These are phyloP conservation scores for Nakazawaea ernobii DNA, from an alignment of 805 yeast genomes.

Conservation along the genomic window DNA sequence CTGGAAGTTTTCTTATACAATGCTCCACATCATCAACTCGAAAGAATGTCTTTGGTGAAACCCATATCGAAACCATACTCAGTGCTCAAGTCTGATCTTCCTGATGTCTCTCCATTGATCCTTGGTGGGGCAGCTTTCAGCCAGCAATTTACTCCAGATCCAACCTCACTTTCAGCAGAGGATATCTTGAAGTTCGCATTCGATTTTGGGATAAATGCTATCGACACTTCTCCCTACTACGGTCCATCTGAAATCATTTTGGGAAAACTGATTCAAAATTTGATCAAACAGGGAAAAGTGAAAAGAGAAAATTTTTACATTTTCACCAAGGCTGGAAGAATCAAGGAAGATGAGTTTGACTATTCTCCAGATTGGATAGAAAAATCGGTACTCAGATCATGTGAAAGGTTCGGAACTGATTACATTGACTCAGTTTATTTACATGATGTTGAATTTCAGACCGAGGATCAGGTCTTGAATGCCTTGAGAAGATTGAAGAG, in stretches of 20 bases:
- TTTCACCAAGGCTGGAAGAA: constrained; percentile 84
- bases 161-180: constrained; percentile 49
- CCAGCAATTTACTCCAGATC: constrained; percentile 69
- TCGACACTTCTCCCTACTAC: constrained; percentile 91
- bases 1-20: background rate
- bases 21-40: background rate
- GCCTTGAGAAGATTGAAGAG: constrained; percentile 59
- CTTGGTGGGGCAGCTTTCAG: constrained; percentile 91
- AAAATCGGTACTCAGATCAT: constrained; percentile 59
- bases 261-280: constrained; percentile 56
- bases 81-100: constrained; percentile 16
- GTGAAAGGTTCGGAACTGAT: constrained; percentile 55
- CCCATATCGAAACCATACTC: constrained; percentile 2
- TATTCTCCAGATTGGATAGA: constrained; percentile 59
- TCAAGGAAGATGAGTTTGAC: constrained; percentile 64
- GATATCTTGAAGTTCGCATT: constrained; percentile 60
- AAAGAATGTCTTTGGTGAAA: background rate
- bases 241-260: constrained; percentile 78
- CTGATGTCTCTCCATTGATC: constrained; percentile 49
- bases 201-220: constrained; percentile 60
- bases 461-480: constrained; percentile 43
- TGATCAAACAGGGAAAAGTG: constrained; percentile 28
- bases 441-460: constrained; percentile 84
- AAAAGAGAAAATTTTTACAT: constrained; percentile 62
- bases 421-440: constrained; percentile 79